Evolutionary conservation across 768 basidiomycete genomes (phyloP).

Genomic region (Termitomyces sp.): DNA sequence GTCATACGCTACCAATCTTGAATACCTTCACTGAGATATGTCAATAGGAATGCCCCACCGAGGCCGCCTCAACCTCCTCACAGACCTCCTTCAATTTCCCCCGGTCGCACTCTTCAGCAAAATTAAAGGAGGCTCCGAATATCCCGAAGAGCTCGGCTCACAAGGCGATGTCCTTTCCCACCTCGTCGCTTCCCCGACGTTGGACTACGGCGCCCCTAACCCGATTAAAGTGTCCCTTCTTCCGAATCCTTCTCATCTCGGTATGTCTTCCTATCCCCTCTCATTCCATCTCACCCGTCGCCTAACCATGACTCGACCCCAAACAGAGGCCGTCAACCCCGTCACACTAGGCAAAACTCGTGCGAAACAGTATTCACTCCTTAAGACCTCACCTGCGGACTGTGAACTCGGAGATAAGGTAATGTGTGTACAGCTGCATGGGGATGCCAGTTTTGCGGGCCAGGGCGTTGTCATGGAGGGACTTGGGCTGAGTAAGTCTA

Average conservation of each 20-base stretch:
- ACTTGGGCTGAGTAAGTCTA: slow-evolving; percentile 68
- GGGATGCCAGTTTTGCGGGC: slow-evolving; percentile 88
- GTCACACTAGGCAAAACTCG: slow-evolving; percentile 88
- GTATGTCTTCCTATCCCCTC: neutral
- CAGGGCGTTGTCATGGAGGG: slow-evolving; percentile 91
- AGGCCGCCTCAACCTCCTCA: slow-evolving; percentile 82
- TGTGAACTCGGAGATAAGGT: slow-evolving; percentile 64
- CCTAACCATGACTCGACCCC: neutral
- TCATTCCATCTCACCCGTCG: neutral
- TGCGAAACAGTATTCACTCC: slow-evolving; percentile 82
- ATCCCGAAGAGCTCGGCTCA: slow-evolving; percentile 60
- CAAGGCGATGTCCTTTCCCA: slow-evolving; percentile 90
- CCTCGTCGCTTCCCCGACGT: slow-evolving; percentile 64
- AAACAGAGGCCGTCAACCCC: slow-evolving; percentile 79
- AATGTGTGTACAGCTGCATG: slow-evolving; percentile 88
- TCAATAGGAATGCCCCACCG: slow-evolving; percentile 79
- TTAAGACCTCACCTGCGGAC: slow-evolving; percentile 57
- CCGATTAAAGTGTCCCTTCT: slow-evolving; percentile 72
- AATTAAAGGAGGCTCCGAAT: slow-evolving; percentile 75
- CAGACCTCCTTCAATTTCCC: slow-evolving; percentile 67
- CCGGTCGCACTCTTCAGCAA: slow-evolving; percentile 80
- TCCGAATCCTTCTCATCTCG: slow-evolving; percentile 12
- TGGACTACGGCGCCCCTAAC: slow-evolving; percentile 49
- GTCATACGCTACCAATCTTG: no score
- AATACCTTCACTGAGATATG: neutral